Percentiles rank a stretch among this genome's conserved stretches.
Evolutionary conservation across 257 asterid species (phyloP).

Genomic region (Leptodermis oblonga): DNA sequence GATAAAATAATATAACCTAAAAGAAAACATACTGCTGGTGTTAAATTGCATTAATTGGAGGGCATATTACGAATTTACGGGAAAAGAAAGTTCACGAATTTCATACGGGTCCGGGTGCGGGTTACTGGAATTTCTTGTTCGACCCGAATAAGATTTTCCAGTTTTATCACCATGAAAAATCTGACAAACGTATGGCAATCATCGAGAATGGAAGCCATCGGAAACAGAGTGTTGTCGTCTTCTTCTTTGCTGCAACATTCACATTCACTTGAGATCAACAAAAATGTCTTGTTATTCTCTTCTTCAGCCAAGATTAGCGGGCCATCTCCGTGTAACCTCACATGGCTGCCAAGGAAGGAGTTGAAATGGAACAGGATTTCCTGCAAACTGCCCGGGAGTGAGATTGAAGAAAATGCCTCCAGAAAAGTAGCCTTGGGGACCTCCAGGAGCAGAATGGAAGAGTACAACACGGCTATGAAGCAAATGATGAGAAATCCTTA

Average conservation of each 20-base stretch:
- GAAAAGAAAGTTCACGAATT: too few species aligned
- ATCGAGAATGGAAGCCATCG: conserved; percentile 34
- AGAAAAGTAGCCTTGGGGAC: conserved; percentile 20
- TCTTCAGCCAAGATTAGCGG: conserved; percentile 19
- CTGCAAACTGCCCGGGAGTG: conserved; percentile 47
- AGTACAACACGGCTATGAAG: conserved; percentile 76
- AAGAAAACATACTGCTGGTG: too few species aligned
- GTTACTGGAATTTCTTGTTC: background rate
- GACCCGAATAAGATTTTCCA: background rate
- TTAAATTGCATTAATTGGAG: too few species aligned
- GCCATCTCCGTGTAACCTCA: conserved; percentile 6
- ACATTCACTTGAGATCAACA: conserved; percentile 22
- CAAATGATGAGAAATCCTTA: conserved; percentile 91
- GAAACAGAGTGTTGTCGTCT: conserved; percentile 17
- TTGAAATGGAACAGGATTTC: conserved; percentile 27
- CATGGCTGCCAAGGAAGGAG: conserved; percentile 16
- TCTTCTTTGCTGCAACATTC: conserved; percentile 24
- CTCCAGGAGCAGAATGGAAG: conserved; percentile 54
- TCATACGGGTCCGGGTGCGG: too few species aligned
- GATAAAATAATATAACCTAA: too few species aligned
- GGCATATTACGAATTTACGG: too few species aligned
- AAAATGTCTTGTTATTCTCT: conserved; percentile 17
- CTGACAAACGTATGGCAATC: background rate
- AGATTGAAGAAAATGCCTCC: conserved; percentile 20
- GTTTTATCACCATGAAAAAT: background rate